These are phyloP conservation scores for Aspergillus brunneoviolaceus DNA, from an alignment of 2,329 filamentous ascomycete species.

Conservation along the genomic window DNA sequence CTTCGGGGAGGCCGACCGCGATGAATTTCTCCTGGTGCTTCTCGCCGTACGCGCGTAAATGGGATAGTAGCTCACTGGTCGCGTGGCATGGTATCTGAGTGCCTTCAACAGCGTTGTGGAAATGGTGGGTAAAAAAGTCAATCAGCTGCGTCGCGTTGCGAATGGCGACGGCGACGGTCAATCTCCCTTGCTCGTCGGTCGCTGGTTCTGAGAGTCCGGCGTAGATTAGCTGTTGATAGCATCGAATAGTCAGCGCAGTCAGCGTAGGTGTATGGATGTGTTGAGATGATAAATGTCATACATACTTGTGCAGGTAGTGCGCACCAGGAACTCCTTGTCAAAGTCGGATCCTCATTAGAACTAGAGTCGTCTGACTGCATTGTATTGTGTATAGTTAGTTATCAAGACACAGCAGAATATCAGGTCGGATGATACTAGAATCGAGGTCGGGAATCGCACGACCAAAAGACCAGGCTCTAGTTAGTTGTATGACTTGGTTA, in stretches of 20 bases:
- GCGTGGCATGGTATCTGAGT: conserved; percentile 45
- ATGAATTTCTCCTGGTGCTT: conserved; percentile 69
- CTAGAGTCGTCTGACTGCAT: too few species aligned
- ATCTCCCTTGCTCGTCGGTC: background rate
- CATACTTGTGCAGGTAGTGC: background rate
- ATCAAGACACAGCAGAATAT: too few species aligned
- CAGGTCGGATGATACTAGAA: too few species aligned
- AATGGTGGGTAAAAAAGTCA: conserved; percentile 63
- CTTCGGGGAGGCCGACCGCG: conserved; percentile 64
- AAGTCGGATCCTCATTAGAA: too few species aligned
- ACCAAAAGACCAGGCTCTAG: too few species aligned
- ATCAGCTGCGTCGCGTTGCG: conserved; percentile 71
- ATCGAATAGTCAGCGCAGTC: too few species aligned
- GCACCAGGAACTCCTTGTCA: background rate
- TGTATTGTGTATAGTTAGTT: too few species aligned
- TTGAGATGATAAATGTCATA: too few species aligned
- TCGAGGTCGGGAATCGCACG: too few species aligned
- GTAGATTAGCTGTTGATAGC: background rate
- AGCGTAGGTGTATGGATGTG: too few species aligned
- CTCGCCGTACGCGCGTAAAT: conserved; percentile 59
- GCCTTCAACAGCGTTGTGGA: conserved; percentile 38
- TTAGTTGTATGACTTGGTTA: too few species aligned
- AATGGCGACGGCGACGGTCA: conserved; percentile 60
- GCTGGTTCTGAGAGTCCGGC: background rate
- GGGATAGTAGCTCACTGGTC: conserved; percentile 57